Base-by-base conservation (phyloP, 306 rosid species). In the Dalbergia cochinchinensis region DNA sequence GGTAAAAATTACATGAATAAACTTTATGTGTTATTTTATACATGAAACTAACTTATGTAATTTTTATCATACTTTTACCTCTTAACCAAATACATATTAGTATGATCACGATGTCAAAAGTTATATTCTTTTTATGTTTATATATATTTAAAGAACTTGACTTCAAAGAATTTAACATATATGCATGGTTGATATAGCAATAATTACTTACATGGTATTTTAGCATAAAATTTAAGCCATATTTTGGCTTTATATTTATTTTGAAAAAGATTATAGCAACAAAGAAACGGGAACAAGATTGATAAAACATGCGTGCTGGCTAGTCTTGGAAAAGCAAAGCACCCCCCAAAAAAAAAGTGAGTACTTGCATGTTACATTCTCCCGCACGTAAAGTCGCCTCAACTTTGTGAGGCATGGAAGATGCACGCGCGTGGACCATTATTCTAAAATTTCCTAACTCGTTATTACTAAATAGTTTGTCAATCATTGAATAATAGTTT, bases 381-480 rank as follows among this genome's bases (percentile, higher is more conserved):
- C 39, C 51, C 50, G 7, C 81, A 82, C 66, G 81, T 75, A 82
- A 82, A 82, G 85, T 82, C 60, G 10, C 65, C 39, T 5, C 77
- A 69, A 75, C 81, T 48, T 75, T 74, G 35, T 57, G 76, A 57
- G 61, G 42, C 69, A 55, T 35, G 20, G 34, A 57, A 57, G 44
- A 48, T 48, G 83, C 83, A 60, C 60, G 83, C 65, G 42, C 42
- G 65, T 65, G 80, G 84, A 73, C 80, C 84, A 81, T 66, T 6
- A 60, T 65, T n/a, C 58, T 41, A 11, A 26, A 6, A 26, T n/a
- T 71, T 11, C 6, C n/a, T 13, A 16, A 7, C 31, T 4, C 69
- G 26, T 57, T n/a, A 14, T 51, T 51, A 26, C 31, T 44, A 7
- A 8, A 4, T 44, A 44, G 5, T 44, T 44, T 44, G 7, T 9